Evolutionary conservation across 2,329 filamentous ascomycete genomes (phyloP).

Genomic region (Sphaerulina vaccinii): DNA sequence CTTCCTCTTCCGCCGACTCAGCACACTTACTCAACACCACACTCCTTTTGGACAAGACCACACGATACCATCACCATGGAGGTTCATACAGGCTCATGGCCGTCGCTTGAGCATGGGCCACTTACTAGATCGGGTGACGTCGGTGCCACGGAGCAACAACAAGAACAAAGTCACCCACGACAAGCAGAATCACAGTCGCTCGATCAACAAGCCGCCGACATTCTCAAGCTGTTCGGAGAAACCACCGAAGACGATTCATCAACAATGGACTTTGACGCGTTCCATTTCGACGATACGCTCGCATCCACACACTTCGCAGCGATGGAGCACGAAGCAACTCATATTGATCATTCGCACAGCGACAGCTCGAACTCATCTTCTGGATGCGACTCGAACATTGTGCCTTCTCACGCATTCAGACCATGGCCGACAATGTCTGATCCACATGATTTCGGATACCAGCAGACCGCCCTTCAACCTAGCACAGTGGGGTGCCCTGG

Average conservation of each 20-base stretch:
- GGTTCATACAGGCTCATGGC: constrained; percentile 19
- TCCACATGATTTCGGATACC: constrained; percentile 14
- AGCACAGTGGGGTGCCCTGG: constrained; percentile 20
- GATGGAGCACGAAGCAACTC: constrained; percentile 16
- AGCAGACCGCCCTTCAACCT: constrained; percentile 18
- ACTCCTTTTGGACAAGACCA: neutral
- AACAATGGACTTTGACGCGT: constrained; percentile 18
- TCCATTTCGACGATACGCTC: constrained; percentile 18
- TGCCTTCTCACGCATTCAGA: constrained; percentile 6
- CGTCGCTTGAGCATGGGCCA: constrained; percentile 16
- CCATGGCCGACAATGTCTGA: constrained; percentile 18
- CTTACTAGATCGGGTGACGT: constrained; percentile 22
- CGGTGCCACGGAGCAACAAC: constrained; percentile 22
- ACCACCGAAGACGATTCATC: constrained; percentile 11
- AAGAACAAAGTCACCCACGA: constrained; percentile 18
- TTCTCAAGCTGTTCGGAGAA: constrained; percentile 17
- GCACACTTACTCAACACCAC: constrained; percentile 5
- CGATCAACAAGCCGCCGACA: constrained; percentile 25
- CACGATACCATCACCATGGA: constrained; percentile 10
- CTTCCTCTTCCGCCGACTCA: constrained; percentile 9
- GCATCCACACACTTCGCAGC: constrained; percentile 20
- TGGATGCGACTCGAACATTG: constrained; percentile 18
- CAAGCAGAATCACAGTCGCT: constrained; percentile 23
- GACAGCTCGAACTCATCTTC: constrained; percentile 21
- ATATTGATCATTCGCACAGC: constrained; percentile 16